Base-by-base conservation (phyloP, 441 rosid genomes). In the Populus trichocarpa region DNA sequence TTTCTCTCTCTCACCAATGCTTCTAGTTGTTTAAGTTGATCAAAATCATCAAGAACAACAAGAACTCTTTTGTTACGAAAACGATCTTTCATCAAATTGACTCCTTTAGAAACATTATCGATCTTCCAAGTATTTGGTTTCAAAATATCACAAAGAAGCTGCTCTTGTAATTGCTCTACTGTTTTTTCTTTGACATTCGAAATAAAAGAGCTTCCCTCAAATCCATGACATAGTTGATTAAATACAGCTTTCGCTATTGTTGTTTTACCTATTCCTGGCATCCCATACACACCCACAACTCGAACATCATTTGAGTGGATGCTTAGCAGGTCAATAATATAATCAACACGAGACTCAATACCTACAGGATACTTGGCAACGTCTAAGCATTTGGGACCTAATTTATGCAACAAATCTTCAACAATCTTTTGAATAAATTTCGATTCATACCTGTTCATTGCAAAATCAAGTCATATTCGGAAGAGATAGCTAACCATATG, bases 251-350 rank as follows among this genome's bases (percentile, higher is more conserved):
- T 69, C 6, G 79, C 79, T 22, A 67, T 42, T 14, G 67, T 67
- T 11, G 50, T 76, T 25, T 68, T 76, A 3, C 78, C 78, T 9
- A 76, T 77, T 2, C 74, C 79, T 18, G 74, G 74, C 38, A 59
- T 70, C 23, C 79, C 69, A 20, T 57, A 35, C 8, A 77, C 59
- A 18, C 79, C 79, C 12, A 77, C 16, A 5, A 67, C 35, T 0
- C 28, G 23, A 23, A 76, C 74, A 18, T 69, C 30, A 1, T 33
- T 67, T 23, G 33, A 3, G 35, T 25, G 23, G 46, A 53, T 13
- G 23, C 23, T 70, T 18, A 61, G 57, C 32, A 76, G 36, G 12
- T 5, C 8, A 20, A 50, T 70, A 28, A 69, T 33, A 22, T 76
- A 20, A 25, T 69, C 16, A 50, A 36, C 22, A 1, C 25, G 67